Conservation (phyloP, 2,329 filamentous ascomycete genomes). For the Pestalotiopsis sp. region DNA sequence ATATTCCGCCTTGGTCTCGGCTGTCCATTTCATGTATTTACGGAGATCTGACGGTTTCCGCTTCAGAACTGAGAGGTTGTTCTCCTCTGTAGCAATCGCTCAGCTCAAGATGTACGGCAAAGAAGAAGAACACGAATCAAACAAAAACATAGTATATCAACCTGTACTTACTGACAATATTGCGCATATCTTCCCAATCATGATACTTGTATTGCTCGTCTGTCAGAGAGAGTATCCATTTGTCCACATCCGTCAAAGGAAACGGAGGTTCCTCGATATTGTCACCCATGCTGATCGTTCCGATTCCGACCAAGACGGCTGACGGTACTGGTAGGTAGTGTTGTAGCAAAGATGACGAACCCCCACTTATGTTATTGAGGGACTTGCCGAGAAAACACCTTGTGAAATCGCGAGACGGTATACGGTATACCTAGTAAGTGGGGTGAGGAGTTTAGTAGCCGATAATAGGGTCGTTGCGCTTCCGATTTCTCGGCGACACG, state of each 20-base stretch:
- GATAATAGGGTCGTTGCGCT: neutral
- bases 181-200: slow-evolving; percentile 73
- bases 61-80: slow-evolving; percentile 74
- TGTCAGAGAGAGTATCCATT: slow-evolving; percentile 60
- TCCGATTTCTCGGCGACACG: neutral
- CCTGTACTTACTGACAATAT: slow-evolving; percentile 60
- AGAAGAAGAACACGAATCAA: neutral
- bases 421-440: neutral
- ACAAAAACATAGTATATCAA: neutral
- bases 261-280: slow-evolving; percentile 49
- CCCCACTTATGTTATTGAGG: neutral
- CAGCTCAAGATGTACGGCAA: slow-evolving; percentile 30
- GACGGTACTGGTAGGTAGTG: neutral
- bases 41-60: slow-evolving; percentile 80
- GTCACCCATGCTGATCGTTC: slow-evolving; percentile 41
- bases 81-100: slow-evolving; percentile 37
- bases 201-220: slow-evolving; percentile 74
- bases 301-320: neutral
- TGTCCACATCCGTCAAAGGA: slow-evolving; percentile 62
- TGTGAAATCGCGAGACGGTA: neutral
- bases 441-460: neutral
- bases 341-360: neutral
- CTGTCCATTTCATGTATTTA: slow-evolving; percentile 78
- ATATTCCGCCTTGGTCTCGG: slow-evolving; percentile 70
- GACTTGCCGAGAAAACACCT: neutral